phyloP scores from a whole-genome alignment of 1,139 yeast species.

The Saccharomyces uvarum region DNA sequence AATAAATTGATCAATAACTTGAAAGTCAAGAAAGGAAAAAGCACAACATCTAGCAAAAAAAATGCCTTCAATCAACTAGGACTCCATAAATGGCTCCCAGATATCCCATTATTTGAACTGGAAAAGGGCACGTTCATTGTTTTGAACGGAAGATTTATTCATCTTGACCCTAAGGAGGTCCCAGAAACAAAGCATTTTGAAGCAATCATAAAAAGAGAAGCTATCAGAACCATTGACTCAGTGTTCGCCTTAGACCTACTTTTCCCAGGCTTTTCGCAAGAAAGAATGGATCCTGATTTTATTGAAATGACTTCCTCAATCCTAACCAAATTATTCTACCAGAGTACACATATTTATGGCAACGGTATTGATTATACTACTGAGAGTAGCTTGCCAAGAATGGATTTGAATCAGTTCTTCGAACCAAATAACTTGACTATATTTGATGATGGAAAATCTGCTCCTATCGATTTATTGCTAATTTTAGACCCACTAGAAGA shows the following conservation, averaged over 20 bases:
- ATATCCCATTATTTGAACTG: constrained; percentile 14
- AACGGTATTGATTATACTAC: constrained; percentile 27
- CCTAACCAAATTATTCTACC: constrained; percentile 33
- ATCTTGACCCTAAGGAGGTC: constrained; percentile 21
- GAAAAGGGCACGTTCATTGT: constrained; percentile 16
- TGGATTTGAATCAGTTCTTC: constrained; percentile 37
- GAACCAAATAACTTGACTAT: constrained; percentile 30
- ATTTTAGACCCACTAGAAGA: constrained; percentile 69
- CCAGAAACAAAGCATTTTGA: constrained; percentile 37
- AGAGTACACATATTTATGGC: constrained; percentile 42
- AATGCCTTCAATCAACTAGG: neutral
- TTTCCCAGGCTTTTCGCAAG: constrained; percentile 12
- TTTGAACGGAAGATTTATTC: constrained; percentile 30
- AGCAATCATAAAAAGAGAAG: constrained; percentile 46
- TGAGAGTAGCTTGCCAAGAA: constrained; percentile 29
- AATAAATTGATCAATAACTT: neutral
- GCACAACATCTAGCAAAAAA: constrained; percentile 1
- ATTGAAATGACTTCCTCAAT: constrained; percentile 39
- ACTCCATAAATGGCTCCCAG: constrained; percentile 23
- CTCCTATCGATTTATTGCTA: constrained; percentile 45
- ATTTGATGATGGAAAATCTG: constrained; percentile 20
- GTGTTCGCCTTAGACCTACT: constrained; percentile 31
- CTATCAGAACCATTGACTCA: constrained; percentile 43
- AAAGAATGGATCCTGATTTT: constrained; percentile 27
- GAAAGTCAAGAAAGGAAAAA: neutral